Evolutionary conservation across 176 grass and related monocot species (phyloP).

Genomic region (Avena atlantica): DNA sequence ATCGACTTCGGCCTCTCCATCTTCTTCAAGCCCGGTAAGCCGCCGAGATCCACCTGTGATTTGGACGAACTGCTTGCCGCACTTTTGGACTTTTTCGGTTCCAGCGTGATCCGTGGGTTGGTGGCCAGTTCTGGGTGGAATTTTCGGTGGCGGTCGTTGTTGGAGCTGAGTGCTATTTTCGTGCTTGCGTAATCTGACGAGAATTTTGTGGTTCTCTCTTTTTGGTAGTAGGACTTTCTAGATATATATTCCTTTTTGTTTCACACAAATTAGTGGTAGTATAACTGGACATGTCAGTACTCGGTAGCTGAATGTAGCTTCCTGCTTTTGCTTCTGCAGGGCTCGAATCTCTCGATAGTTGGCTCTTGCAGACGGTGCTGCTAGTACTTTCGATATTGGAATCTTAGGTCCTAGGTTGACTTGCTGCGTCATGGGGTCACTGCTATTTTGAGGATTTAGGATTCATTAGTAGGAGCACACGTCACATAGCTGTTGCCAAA

Average conservation of each 20-base stretch:
- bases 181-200: conserved; percentile 49
- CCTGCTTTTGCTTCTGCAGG: conserved; percentile 25
- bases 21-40: conserved; percentile 98
- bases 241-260: conserved; percentile 31
- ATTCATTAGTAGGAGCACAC: conserved; percentile 26
- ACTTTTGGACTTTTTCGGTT: conserved; percentile 21
- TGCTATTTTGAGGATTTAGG: conserved; percentile 48
- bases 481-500: conserved; percentile 36
- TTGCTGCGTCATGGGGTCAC: conserved; percentile 10
- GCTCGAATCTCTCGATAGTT: not conserved
- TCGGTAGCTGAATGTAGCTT: conserved; percentile 23
- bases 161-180: conserved; percentile 33
- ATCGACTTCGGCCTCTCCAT: conserved; percentile 98
- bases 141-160: not conserved
- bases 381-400: conserved; percentile 31
- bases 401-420: conserved; percentile 49
- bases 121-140: conserved; percentile 30
- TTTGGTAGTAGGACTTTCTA: conserved; percentile 31
- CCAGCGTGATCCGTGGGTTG: conserved; percentile 39
- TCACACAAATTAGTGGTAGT: conserved; percentile 18
- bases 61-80: conserved; percentile 27
- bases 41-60: conserved; percentile 36
- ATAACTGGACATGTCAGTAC: conserved; percentile 14
- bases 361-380: not conserved
- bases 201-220: conserved; percentile 32